Percentiles rank a stretch among this genome's conserved stretches.
These are phyloP conservation scores for Thermomucor indicae-seudaticae DNA, from an alignment of 371 early-diverging fungal species.

Conservation along the genomic window DNA sequence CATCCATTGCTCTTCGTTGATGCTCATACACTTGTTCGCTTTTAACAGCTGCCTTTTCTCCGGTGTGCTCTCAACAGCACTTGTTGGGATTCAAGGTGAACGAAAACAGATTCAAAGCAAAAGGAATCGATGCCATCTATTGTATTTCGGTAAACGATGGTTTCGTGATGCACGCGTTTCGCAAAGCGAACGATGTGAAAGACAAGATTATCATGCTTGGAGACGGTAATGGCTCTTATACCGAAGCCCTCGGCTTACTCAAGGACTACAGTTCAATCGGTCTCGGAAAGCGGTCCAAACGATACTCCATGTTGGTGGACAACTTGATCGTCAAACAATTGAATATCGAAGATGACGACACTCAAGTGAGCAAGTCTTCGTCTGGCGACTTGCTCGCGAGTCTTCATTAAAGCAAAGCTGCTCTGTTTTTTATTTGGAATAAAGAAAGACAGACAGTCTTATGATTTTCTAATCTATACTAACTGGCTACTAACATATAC, in stretches of 20 bases:
- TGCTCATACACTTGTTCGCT: neutral
- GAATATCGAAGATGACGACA: constrained; percentile 58
- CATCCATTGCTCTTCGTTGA: neutral
- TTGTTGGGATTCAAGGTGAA: constrained; percentile 57
- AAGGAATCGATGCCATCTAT: constrained; percentile 64
- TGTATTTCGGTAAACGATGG: constrained; percentile 56
- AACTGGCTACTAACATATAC: too few relatives aligned
- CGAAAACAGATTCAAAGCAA: constrained; percentile 51
- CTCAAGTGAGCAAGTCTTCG: constrained; percentile 19
- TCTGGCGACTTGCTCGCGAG: constrained; percentile 21
- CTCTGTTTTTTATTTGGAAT: neutral
- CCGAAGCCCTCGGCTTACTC: constrained; percentile 56
- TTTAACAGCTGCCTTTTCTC: constrained; percentile 59
- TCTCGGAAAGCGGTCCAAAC: constrained; percentile 38
- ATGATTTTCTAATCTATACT: too few relatives aligned
- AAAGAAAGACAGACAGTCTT: neutral
- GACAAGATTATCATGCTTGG: constrained; percentile 65
- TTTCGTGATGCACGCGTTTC: constrained; percentile 76
- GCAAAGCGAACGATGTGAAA: constrained; percentile 51
- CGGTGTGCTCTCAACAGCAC: constrained; percentile 70
- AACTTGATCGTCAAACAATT: constrained; percentile 65
- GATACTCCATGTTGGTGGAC: constrained; percentile 70
- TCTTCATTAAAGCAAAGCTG: constrained; percentile 1
- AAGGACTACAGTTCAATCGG: constrained; percentile 39
- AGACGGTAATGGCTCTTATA: constrained; percentile 60